Evolutionary conservation across 1,284 basidiomycete species (phyloP), one percentile per base, ranked within the genome.

Genomic region (Ustilago shanxiensis): DNA sequence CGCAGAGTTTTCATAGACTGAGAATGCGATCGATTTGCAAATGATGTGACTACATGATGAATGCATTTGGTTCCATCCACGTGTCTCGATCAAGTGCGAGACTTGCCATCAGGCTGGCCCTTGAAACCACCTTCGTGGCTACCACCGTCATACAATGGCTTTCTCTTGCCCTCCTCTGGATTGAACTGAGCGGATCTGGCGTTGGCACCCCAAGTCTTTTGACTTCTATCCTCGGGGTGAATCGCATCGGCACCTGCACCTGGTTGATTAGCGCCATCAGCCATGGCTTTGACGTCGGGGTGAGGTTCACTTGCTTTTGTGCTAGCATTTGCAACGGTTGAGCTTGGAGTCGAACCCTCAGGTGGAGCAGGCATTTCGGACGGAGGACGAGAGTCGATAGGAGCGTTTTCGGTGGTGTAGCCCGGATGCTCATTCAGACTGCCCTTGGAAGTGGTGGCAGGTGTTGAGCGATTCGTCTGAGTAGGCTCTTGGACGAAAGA

Each of bases 51-150:
- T 44, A 20, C 35, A 9, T 20, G 6, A 20, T 16, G 41, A 44
- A 11, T 5, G 31, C 11, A n/a, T 33, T 33, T 6, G 31, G 6
- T 5, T 33, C 31, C 31, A 6, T 33, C 6, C 31, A 11, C 11
- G 11, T 33, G 31, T 11, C 31, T 5, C 5, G 31, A 33, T 65
- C 33, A 74, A 9, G 72, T 75, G 37, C 72, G 72, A 10, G 66
- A 66, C 51, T 72, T 69, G 18, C 58, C 60, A 16, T 58, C 56
- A 20, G 53, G 60, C 50, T 69, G 47, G 44, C 60, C 72, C 37
- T 72, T 70, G 64, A 77, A 77, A 8, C 79, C 78, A 31, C 78
- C 80, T 31, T 82, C 61, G 53, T 82, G 33, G 26, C 59, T 67
- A 18, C 80, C 80, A 20, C 80, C 80, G 33, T 82, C 52, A 3